phyloP scores from a whole-genome alignment of 2,329 filamentous ascomycete genomes.

The Didymella segeticola region DNA sequence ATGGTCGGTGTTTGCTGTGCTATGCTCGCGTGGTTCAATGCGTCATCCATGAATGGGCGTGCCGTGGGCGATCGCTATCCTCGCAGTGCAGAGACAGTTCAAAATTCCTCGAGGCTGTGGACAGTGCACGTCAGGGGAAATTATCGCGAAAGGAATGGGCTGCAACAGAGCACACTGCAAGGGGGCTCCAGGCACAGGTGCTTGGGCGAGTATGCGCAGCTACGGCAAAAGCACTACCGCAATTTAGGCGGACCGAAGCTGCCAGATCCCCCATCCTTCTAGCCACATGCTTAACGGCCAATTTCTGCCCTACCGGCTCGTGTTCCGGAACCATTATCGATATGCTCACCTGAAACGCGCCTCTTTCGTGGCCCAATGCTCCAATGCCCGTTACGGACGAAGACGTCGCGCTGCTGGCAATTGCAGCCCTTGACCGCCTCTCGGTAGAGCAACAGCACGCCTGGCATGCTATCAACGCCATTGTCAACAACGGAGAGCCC shows the following conservation, averaged over 20 bases:
- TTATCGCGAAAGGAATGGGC: slow-evolving; percentile 14
- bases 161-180: slow-evolving; percentile 29
- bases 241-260: slow-evolving; percentile 9
- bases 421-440: slow-evolving; percentile 43
- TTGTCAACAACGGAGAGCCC: slow-evolving; percentile 48
- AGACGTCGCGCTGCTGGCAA: slow-evolving; percentile 49
- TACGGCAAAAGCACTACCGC: no score
- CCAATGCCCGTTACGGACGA: slow-evolving; percentile 52
- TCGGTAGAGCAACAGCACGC: slow-evolving; percentile 46
- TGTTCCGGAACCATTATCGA: slow-evolving; percentile 16
- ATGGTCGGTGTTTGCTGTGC: slow-evolving; percentile 14
- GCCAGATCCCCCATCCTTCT: slow-evolving; percentile 13
- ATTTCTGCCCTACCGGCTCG: slow-evolving; percentile 18
- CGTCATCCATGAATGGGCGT: slow-evolving; percentile 27
- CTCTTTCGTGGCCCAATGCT: slow-evolving; percentile 15
- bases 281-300: slow-evolving; percentile 13
- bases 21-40: slow-evolving; percentile 25
- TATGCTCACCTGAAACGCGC: slow-evolving; percentile 12
- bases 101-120: slow-evolving; percentile 8
- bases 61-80: slow-evolving; percentile 12
- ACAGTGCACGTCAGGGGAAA: slow-evolving; percentile 17
- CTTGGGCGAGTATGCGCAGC: slow-evolving; percentile 23
- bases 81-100: slow-evolving; percentile 15
- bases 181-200: slow-evolving; percentile 29
- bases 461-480: slow-evolving; percentile 42